Conservation (phyloP, 331 rosid genomes). For the Cydonia oblonga region DNA sequence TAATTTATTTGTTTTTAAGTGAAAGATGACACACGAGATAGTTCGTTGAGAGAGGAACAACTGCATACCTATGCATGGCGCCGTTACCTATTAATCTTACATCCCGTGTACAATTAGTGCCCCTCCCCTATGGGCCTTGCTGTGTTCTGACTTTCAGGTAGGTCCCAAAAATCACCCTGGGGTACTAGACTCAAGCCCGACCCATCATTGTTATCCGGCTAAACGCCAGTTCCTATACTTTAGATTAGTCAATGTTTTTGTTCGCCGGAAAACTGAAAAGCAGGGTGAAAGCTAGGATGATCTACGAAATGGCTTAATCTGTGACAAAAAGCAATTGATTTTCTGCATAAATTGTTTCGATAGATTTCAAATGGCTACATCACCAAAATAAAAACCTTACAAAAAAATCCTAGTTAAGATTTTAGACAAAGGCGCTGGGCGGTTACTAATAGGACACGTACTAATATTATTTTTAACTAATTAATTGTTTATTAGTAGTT, state of each 20-base stretch:
- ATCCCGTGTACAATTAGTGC: neutral
- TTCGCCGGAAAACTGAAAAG: neutral
- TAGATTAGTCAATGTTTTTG: neutral
- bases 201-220: neutral
- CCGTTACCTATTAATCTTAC: neutral
- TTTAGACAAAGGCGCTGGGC: neutral
- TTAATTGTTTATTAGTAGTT: no score
- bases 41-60: neutral
- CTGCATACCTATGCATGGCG: neutral
- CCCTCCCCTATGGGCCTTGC: neutral
- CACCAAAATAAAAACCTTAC: neutral
- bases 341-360: neutral
- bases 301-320: neutral
- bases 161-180: neutral
- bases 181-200: neutral
- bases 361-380: neutral
- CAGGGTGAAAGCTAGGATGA: neutral
- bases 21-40: neutral
- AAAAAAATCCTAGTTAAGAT: neutral
- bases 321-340: neutral
- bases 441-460: neutral
- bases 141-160: neutral
- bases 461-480: no score
- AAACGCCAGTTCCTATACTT: neutral
- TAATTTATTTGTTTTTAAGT: no score